These are phyloP conservation scores for Dioscorea alata DNA, from an alignment of 106 monocot species.

Conservation along the genomic window DNA sequence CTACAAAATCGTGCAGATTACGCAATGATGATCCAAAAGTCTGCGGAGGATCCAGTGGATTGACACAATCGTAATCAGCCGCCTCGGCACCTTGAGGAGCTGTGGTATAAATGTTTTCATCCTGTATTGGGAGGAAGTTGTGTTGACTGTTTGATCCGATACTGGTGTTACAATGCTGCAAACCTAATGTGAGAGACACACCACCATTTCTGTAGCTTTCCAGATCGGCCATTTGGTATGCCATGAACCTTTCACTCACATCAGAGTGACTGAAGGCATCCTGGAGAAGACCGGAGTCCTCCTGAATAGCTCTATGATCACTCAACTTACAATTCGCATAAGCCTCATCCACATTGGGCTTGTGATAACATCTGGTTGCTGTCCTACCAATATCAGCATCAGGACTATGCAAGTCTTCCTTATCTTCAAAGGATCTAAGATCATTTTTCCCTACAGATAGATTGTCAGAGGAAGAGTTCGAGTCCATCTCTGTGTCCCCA, in stretches of 20 bases:
- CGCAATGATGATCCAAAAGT: slow-evolving; percentile 44
- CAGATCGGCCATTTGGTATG: slow-evolving; percentile 52
- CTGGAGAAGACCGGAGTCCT: slow-evolving; percentile 31
- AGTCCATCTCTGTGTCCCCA: slow-evolving; percentile 61
- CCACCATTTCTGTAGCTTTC: slow-evolving; percentile 31
- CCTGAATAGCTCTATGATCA: slow-evolving; percentile 19
- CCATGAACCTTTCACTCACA: slow-evolving; percentile 44
- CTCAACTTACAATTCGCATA: slow-evolving; percentile 40
- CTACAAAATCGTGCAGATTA: slow-evolving; percentile 91
- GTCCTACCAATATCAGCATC: slow-evolving; percentile 12
- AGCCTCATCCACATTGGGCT: slow-evolving; percentile 12
- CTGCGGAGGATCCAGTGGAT: slow-evolving; percentile 31
- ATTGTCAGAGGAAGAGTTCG: slow-evolving; percentile 72
- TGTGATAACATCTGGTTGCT: slow-evolving; percentile 13
- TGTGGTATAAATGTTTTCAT: slow-evolving; percentile 37
- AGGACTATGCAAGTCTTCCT: slow-evolving; percentile 37
- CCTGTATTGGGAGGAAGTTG: slow-evolving; percentile 27
- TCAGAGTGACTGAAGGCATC: slow-evolving; percentile 22
- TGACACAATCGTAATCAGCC: slow-evolving; percentile 45
- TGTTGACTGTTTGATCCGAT: slow-evolving; percentile 23
- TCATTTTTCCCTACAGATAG: slow-evolving; percentile 34
- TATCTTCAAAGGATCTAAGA: slow-evolving; percentile 31
- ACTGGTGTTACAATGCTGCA: slow-evolving; percentile 54
- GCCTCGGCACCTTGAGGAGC: slow-evolving; percentile 16
- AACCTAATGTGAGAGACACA: slow-evolving; percentile 82